A percentile compares a stretch with the other conserved stretches of the same genome.
Evolutionary conservation across 1,139 yeast genomes (phyloP).

Genomic region (Geotrichum klebahnii): DNA sequence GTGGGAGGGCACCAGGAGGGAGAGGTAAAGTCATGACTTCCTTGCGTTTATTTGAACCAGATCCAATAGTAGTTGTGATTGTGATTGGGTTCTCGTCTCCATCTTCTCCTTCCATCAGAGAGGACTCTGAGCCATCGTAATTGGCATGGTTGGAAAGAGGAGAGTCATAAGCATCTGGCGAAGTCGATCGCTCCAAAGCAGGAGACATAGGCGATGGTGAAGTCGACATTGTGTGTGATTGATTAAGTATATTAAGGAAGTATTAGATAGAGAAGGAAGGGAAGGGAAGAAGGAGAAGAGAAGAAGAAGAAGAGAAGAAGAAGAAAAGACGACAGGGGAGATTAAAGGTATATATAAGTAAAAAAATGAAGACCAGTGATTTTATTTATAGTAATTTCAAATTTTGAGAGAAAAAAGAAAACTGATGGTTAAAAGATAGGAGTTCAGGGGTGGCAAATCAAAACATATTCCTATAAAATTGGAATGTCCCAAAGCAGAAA

Average conservation of each 20-base stretch:
- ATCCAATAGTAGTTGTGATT: constrained; percentile 22
- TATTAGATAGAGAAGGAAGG: background rate
- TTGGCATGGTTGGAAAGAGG: constrained; percentile 1
- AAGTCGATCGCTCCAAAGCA: background rate
- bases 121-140: constrained; percentile 5
- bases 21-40: constrained; percentile 37
- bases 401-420: background rate
- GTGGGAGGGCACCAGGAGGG: constrained; percentile 60
- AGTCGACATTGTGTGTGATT: background rate
- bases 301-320: background rate
- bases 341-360: constrained; percentile 1
- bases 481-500: too few species aligned
- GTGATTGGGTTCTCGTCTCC: constrained; percentile 14
- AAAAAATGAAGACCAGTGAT: too few species aligned
- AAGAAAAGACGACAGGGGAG: background rate
- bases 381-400: constrained; percentile 1
- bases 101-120: background rate
- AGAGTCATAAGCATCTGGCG: constrained; percentile 1
- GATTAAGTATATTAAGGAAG: background rate
- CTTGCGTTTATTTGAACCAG: constrained; percentile 31
- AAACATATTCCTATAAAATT: background rate
- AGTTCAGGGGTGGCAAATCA: constrained; percentile 10
- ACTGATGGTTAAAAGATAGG: too few species aligned
- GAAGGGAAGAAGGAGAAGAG: background rate
- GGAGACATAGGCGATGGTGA: too few species aligned